Evolutionary conservation across 768 basidiomycete genomes (phyloP).

Genomic region (Gloeopeniophorella convolvens): DNA sequence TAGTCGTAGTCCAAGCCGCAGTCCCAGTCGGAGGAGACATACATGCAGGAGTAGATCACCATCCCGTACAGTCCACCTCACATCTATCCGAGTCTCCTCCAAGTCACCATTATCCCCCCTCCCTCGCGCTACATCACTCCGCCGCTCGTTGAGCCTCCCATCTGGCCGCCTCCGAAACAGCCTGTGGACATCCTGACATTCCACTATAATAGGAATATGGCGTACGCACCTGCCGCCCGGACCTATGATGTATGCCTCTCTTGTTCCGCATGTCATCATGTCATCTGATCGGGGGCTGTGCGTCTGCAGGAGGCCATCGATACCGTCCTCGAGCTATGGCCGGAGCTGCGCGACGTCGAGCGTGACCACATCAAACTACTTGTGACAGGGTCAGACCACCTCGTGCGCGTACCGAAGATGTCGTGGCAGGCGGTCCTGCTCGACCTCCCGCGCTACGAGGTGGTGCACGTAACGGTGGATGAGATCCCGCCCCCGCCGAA

Average conservation of each 20-base stretch:
- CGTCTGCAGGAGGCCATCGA: constrained; percentile 13
- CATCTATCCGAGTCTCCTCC: too few relatives aligned
- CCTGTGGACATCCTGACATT: constrained; percentile 17
- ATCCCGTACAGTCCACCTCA: too few relatives aligned
- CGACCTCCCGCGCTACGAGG: constrained; percentile 14
- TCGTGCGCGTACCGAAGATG: constrained; percentile 15
- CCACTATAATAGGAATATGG: constrained; percentile 13
- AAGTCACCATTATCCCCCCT: too few relatives aligned
- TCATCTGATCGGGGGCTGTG: not conserved
- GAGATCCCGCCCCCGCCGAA: constrained; percentile 11
- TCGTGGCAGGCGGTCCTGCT: constrained; percentile 11
- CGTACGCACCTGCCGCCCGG: constrained; percentile 14
- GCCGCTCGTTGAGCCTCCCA: too few relatives aligned
- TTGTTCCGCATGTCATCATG: not conserved
- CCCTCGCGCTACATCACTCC: too few relatives aligned
- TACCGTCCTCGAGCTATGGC: constrained; percentile 10
- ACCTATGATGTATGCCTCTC: constrained; percentile 13
- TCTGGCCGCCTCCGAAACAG: not conserved
- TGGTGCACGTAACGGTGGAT: constrained; percentile 13
- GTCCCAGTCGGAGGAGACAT: too few relatives aligned
- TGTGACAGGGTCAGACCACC: constrained; percentile 8
- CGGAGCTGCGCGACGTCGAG: constrained; percentile 1
- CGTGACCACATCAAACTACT: constrained; percentile 6
- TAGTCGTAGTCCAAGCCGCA: too few relatives aligned
- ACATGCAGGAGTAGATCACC: too few relatives aligned